Evolutionary conservation across 2,329 filamentous ascomycete species (phyloP), one percentile per base, ranked within the genome.

Genomic region (Paecilomyces fulvus): DNA sequence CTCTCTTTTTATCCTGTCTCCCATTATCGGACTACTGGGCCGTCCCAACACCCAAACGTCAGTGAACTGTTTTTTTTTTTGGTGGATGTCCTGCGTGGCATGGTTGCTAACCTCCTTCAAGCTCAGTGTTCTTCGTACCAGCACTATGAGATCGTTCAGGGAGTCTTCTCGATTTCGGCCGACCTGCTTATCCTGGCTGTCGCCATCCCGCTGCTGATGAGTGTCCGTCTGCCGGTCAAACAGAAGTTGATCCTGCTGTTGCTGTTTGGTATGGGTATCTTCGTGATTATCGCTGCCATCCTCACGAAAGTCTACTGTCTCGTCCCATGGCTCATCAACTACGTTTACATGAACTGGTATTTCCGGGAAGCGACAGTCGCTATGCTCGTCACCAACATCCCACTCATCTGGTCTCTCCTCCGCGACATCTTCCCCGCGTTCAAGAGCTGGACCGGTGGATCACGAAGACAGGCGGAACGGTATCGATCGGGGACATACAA

Each of bases 1-100:
- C 78, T 0, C 75, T 80, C 49, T 77, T 80, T 56, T 72, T 75
- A n/a, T 78, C 79, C 9, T 81, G 78, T 56, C 72, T 77, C 23
- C 79, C 79, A 10, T 70, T 82, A 53, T 63, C 67, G 4, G 67
- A 79, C 52, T 81, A 81, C 59, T 81, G 77, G 76, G 78, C 78
- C 3, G 73, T 80, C 6, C 78, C 78, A n/a, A 68, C 69, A 3
- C 60, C 61, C 1, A 68, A 75, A 56, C 59, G 69, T 72, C 57
- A 61, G 68, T 58, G 3, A 8, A 43, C 5, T 30, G 9, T 20
- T 23, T 3, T 7, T 30, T 6, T 6, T 25, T 28, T 17, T 43
- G 6, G 37, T 4, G 14, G n/a, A 43, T 17, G 7, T 14, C 7
- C 49, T 21, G 14, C 17, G 25, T 30, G 17, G 7, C 11, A 33